Conservation (phyloP, 2,329 filamentous ascomycete genomes). For the Epichloe sp. region DNA sequence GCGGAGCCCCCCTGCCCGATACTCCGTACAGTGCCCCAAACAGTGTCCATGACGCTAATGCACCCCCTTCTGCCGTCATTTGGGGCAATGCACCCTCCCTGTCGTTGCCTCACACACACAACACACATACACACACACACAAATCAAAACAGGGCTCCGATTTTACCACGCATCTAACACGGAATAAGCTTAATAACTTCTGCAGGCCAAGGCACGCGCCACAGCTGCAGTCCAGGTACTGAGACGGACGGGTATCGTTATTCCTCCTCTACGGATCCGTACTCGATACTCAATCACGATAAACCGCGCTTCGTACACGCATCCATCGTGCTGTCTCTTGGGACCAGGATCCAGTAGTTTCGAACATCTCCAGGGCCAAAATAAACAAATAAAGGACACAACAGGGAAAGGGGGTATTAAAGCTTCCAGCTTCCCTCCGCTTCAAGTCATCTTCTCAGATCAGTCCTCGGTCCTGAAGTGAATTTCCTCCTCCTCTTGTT, state of each 20-base stretch:
- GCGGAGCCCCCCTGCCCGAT: no score
- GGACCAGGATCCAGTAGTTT: no score
- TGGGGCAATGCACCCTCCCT: no score
- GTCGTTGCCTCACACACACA: no score
- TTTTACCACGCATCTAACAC: not conserved
- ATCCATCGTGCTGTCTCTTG: not conserved
- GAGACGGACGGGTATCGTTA: conserved; percentile 7
- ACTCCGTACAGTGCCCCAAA: no score
- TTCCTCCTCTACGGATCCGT: not conserved
- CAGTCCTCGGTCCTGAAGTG: not conserved
- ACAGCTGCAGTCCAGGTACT: not conserved
- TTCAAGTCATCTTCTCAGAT: not conserved
- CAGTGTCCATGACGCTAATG: no score
- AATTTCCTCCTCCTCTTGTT: not conserved
- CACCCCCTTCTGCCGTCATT: no score
- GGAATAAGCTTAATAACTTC: not conserved
- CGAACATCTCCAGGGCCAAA: not conserved
- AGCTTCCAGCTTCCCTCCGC: not conserved
- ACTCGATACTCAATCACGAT: not conserved
- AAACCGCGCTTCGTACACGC: not conserved
- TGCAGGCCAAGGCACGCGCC: not conserved
- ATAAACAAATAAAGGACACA: not conserved
- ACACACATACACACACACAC: no score
- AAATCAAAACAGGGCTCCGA: no score
- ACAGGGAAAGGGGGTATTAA: conserved; percentile 6